A percentile compares a stretch with the other conserved stretches of the same genome.
phyloP scores from a whole-genome alignment of 2,329 filamentous ascomycete species.

The Talaromyces sp. region DNA sequence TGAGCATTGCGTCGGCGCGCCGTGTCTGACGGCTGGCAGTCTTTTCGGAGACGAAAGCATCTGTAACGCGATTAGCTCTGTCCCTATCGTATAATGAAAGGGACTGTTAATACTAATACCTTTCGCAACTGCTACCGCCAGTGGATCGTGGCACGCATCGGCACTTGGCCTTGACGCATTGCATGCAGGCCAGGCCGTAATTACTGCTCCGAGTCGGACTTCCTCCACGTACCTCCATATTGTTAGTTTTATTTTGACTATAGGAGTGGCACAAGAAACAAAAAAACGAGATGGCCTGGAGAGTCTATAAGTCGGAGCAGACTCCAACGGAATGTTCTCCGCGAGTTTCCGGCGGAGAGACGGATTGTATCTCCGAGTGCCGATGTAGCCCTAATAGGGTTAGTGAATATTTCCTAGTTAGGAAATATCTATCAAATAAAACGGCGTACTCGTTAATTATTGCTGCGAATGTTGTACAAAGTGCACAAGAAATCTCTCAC shows the following conservation, averaged over 20 bases:
- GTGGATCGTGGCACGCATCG: slow-evolving; percentile 18
- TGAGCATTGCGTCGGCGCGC: slow-evolving; percentile 24
- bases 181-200: slow-evolving; percentile 23
- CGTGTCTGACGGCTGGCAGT: slow-evolving; percentile 29
- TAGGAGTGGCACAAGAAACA: not conserved
- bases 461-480: too few species aligned
- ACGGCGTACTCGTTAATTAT: not conserved
- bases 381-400: not conserved
- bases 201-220: slow-evolving; percentile 12
- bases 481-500: too few species aligned
- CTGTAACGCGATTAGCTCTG: slow-evolving; percentile 13
- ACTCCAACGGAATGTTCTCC: not conserved
- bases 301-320: slow-evolving; percentile 7
- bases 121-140: slow-evolving; percentile 18
- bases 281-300: not conserved
- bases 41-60: slow-evolving; percentile 31
- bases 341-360: not conserved
- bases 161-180: slow-evolving; percentile 27
- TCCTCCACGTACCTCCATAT: slow-evolving; percentile 13
- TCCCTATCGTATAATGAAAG: not conserved
- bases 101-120: slow-evolving; percentile 14
- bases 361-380: not conserved
- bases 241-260: not conserved
- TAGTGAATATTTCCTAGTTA: not conserved
- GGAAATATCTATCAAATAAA: not conserved